Base-by-base conservation (phyloP, 768 basidiomycete species). In the Amanita polypyramis region DNA sequence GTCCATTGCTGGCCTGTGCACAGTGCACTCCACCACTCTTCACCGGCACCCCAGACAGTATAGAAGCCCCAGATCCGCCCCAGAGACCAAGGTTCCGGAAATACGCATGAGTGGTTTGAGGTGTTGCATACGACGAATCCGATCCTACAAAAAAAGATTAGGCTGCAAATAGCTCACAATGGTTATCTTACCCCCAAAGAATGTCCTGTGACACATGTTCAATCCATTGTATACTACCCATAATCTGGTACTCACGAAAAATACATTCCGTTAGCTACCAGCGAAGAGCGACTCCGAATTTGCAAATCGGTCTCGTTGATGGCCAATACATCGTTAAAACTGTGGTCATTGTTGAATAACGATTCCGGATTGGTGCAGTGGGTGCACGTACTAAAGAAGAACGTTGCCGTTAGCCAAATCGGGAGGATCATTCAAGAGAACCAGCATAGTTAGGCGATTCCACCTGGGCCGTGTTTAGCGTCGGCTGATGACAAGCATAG, bases 361-460 rank as follows among this genome's bases (percentile, higher is more conserved):
- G 2, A 33, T 5, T 19, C n/a, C 27, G 47, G 10, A 10, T n/a
- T n/a, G n/a, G n/a, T 35, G 17, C 45, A 5, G 43, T 44, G 21
- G 10, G 30, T 25, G 27, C 21, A 37, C 86, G 53, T 49, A 86
- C 85, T 79, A 87, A 12, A 87, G 62, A 48, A 72, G 62, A 19
- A 91, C 64, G 52, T 84, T 71, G 19, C 89, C 91, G 59, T 92
- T 91, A n/a, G 83, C 80, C 14, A 70, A 63, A 47, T 74, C 67
- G 7, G 73, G 67, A 0, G 83, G 83, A 42, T 77, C 69, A 60
- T 93, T 95, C 50, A 92, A 62, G 46, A 81, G 79, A n/a, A 90
- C 82, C 10, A 89, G 67, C 43, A 92, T 61, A n/a, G 83, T 74
- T 29, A 93, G 61, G 12, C 73, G 70, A 51, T 76, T 79, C 88